Conservation (phyloP, 192 early-diverging fungal species). For the Coemansia sp. region DNA sequence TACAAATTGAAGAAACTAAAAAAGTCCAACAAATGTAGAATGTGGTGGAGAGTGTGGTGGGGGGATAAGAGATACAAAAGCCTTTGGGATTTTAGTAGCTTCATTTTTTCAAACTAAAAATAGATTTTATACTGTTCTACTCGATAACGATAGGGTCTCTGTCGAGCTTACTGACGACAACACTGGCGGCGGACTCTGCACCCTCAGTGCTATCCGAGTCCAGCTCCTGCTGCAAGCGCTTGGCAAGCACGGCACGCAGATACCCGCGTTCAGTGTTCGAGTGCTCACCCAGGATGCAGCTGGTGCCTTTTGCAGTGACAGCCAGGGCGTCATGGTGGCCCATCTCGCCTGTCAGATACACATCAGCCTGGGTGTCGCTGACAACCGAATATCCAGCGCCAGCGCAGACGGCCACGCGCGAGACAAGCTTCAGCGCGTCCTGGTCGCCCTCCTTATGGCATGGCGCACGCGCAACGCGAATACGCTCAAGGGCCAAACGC, state of each 20-base stretch:
- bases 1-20: no score
- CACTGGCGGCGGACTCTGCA: conserved; percentile 50
- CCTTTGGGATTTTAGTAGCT: no score
- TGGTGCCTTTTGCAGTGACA: conserved; percentile 70
- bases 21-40: background rate
- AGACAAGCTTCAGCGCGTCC: conserved; percentile 51
- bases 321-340: conserved; percentile 92
- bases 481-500: conserved; percentile 65
- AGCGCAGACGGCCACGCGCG: conserved; percentile 86
- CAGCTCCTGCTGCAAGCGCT: conserved; percentile 58
- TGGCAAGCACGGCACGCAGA: conserved; percentile 64
- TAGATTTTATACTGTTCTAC: conserved; percentile 5
- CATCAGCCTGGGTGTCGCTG: conserved; percentile 60
- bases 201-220: conserved; percentile 28
- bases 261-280: conserved; percentile 92
- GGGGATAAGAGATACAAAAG: background rate
- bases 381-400: conserved; percentile 80
- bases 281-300: conserved; percentile 88
- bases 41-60: background rate
- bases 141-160: conserved; percentile 71
- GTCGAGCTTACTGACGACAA: conserved; percentile 73
- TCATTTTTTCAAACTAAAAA: background rate
- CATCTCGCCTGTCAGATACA: conserved; percentile 95
- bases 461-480: conserved; percentile 71
- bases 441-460: conserved; percentile 39